A percentile compares a stretch with the other conserved stretches of the same genome.
phyloP scores from a whole-genome alignment of 2,329 filamentous ascomycete genomes.

The Verticillium zaregamsianum region DNA sequence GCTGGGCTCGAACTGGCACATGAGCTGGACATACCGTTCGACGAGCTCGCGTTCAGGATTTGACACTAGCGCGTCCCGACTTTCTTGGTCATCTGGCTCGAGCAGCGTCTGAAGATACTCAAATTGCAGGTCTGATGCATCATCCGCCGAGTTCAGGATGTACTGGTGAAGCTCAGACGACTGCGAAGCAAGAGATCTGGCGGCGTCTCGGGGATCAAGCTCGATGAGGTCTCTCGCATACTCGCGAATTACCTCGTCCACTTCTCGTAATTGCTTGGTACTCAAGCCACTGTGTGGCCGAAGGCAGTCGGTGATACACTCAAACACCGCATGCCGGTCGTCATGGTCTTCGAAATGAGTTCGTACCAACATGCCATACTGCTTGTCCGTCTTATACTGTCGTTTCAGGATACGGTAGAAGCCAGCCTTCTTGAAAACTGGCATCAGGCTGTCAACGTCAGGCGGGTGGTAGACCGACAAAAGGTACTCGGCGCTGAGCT shows the following conservation, averaged over 20 bases:
- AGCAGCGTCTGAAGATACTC: slow-evolving; percentile 73
- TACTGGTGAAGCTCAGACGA: slow-evolving; percentile 62
- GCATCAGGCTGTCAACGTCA: slow-evolving; percentile 71
- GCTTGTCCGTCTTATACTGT: slow-evolving; percentile 73
- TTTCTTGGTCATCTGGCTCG: slow-evolving; percentile 46
- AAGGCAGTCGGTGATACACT: slow-evolving; percentile 72
- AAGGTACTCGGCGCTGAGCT: slow-evolving; percentile 94
- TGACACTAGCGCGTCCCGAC: slow-evolving; percentile 26
- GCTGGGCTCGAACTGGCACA: slow-evolving; percentile 78
- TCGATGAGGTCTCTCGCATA: slow-evolving; percentile 64
- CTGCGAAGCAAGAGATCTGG: slow-evolving; percentile 58
- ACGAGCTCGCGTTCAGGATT: slow-evolving; percentile 55
- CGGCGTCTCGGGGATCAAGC: slow-evolving; percentile 62
- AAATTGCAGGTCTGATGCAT: slow-evolving; percentile 64
- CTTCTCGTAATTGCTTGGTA: slow-evolving; percentile 67
- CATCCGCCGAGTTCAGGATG: slow-evolving; percentile 57
- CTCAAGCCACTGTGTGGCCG: slow-evolving; percentile 58
- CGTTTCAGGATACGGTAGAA: slow-evolving; percentile 93
- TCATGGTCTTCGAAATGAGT: slow-evolving; percentile 83
- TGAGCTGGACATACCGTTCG: slow-evolving; percentile 83
- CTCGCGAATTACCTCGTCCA: slow-evolving; percentile 61
- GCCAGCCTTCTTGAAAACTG: slow-evolving; percentile 70
- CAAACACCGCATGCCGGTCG: slow-evolving; percentile 71
- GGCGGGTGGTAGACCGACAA: slow-evolving; percentile 90
- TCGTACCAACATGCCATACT: slow-evolving; percentile 73